Evolutionary conservation across 257 asterid genomes (phyloP).

Genomic region (Solanum chiquidenum): DNA sequence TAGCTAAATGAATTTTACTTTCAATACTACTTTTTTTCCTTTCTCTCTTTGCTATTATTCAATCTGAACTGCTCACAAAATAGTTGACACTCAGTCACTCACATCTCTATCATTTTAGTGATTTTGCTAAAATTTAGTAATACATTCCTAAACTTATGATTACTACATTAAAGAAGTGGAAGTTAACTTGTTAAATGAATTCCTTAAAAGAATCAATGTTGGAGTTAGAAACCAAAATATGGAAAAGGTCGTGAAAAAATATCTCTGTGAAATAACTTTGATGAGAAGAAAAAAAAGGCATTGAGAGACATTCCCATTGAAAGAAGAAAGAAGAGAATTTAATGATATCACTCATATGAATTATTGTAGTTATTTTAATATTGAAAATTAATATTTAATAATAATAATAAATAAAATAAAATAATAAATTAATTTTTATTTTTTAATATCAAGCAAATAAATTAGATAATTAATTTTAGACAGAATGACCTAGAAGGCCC

Average conservation of each 20-base stretch:
- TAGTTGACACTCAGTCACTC: neutral
- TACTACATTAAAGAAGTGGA: neutral
- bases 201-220: neutral
- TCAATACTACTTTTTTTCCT: too few relatives aligned
- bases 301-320: too few relatives aligned
- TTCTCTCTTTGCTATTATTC: neutral
- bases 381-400: neutral
- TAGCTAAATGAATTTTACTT: neutral
- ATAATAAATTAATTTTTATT: too few relatives aligned
- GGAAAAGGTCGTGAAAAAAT: too few relatives aligned
- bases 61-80: neutral
- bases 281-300: neutral
- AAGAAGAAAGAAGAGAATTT: neutral
- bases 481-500: too few relatives aligned
- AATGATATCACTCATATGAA: neutral
- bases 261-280: too few relatives aligned
- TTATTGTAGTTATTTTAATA: neutral
- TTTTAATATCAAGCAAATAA: too few relatives aligned
- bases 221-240: neutral
- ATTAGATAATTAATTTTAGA: too few relatives aligned
- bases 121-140: neutral
- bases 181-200: neutral
- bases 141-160: neutral
- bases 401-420: too few relatives aligned
- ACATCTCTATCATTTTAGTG: neutral